These are phyloP conservation scores for Panaeolus papilionaceus DNA, from an alignment of 768 basidiomycete genomes.

Conservation along the genomic window DNA sequence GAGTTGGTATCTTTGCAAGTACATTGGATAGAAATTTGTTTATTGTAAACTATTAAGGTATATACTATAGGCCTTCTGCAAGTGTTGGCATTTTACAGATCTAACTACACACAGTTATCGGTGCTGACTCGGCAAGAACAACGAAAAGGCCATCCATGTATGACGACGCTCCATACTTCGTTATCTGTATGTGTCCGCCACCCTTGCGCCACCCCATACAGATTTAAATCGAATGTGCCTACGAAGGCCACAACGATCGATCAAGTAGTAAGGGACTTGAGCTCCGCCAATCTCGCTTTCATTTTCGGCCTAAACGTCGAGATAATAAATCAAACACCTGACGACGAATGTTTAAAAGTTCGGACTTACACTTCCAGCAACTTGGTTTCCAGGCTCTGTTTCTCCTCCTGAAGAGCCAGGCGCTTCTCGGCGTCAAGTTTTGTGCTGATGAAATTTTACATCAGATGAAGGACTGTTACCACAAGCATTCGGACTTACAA, in stretches of 20 bases:
- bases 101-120: background rate
- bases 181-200: background rate
- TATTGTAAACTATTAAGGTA: slow-evolving; percentile 10
- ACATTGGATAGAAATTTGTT: background rate
- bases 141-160: background rate
- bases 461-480: slow-evolving; percentile 16
- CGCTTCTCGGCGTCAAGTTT: slow-evolving; percentile 90
- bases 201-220: background rate
- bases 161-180: background rate
- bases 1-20: background rate
- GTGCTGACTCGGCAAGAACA: background rate
- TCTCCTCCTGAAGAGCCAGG: slow-evolving; percentile 92
- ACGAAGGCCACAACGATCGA: slow-evolving; percentile 69
- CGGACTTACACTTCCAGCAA: slow-evolving; percentile 81
- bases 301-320: slow-evolving; percentile 73
- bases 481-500: slow-evolving; percentile 64
- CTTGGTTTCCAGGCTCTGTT: slow-evolving; percentile 85
- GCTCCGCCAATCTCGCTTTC: slow-evolving; percentile 73
- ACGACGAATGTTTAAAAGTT: background rate
- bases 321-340: slow-evolving; percentile 15
- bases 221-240: slow-evolving; percentile 29
- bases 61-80: background rate
- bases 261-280: slow-evolving; percentile 42
- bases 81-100: background rate
- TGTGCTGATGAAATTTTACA: slow-evolving; percentile 56